These are phyloP conservation scores for Pyrenochaeta sp. DNA, from an alignment of 2,329 filamentous ascomycete genomes.

Conservation along the genomic window DNA sequence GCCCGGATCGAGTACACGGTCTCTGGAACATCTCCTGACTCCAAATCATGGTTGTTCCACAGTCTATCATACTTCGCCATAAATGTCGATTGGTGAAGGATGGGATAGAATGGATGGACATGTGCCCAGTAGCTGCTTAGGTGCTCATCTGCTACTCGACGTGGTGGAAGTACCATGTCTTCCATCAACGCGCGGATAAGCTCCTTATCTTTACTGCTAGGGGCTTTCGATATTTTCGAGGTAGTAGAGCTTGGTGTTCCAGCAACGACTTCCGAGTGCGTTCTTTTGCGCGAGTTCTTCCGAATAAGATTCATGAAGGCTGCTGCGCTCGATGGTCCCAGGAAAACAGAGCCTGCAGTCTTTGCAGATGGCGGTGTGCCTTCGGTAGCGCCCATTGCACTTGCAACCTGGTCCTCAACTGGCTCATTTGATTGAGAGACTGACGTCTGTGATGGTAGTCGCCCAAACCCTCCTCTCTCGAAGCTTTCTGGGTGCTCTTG, in stretches of 20 bases:
- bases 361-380: constrained; percentile 4
- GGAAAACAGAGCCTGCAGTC: constrained; percentile 4
- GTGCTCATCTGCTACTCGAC: constrained; percentile 5
- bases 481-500: constrained; percentile 3
- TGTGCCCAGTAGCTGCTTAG: constrained; percentile 9
- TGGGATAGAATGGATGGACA: constrained; percentile 11
- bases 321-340: constrained; percentile 9
- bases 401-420: not conserved
- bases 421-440: not conserved
- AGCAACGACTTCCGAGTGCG: not conserved
- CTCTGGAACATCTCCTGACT: not conserved
- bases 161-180: constrained; percentile 6
- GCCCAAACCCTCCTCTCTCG: not conserved
- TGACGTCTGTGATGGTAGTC: not conserved
- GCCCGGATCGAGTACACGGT: constrained; percentile 3
- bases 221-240: not conserved
- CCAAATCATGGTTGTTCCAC: not conserved
- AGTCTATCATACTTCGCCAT: constrained; percentile 3
- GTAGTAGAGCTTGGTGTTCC: not conserved
- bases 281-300: not conserved
- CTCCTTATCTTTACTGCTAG: constrained; percentile 1
- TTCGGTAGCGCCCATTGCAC: constrained; percentile 5
- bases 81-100: constrained; percentile 7
- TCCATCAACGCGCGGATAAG: constrained; percentile 3
- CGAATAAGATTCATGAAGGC: constrained; percentile 10